These are phyloP conservation scores for Lanmaoa pseudosensibilis DNA, from an alignment of 768 basidiomycete species.

Conservation along the genomic window DNA sequence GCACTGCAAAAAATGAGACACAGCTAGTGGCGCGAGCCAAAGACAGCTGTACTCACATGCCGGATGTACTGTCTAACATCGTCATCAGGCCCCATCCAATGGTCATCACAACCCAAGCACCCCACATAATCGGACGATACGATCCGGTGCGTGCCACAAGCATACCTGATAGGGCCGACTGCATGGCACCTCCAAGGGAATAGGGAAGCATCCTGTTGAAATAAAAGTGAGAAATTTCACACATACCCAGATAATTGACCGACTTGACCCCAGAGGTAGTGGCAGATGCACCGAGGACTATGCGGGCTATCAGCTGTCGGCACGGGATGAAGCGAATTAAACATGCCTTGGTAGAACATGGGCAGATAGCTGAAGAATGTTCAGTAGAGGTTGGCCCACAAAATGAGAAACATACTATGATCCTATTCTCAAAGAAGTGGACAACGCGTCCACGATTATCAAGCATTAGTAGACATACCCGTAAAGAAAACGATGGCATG, in stretches of 20 bases:
- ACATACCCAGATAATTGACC: not conserved
- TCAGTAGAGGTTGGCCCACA: conserved; percentile 2
- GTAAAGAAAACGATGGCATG: conserved; percentile 36
- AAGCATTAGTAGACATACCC: conserved; percentile 18
- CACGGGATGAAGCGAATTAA: not conserved
- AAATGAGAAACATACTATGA: conserved; percentile 24
- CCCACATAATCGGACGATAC: conserved; percentile 37
- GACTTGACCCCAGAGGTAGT: conserved; percentile 35
- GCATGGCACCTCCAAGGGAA: conserved; percentile 26
- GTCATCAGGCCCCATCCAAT: conserved; percentile 39
- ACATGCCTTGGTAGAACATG: conserved; percentile 39
- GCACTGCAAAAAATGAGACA: conserved; percentile 21
- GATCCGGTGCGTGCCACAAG: conserved; percentile 27
- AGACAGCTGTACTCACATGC: conserved; percentile 20
- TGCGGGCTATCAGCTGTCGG: not conserved
- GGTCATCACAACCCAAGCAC: conserved; percentile 28
- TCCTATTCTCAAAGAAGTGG: conserved; percentile 12
- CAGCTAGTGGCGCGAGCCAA: not conserved
- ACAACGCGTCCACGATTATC: not conserved
- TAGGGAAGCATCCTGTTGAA: conserved; percentile 37
- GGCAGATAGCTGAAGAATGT: conserved; percentile 35
- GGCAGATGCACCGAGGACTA: conserved; percentile 38
- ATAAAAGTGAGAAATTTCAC: not conserved
- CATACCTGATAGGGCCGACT: conserved; percentile 25
- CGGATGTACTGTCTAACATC: conserved; percentile 35